These are phyloP conservation scores for Coprinopsis cinerea DNA, from an alignment of 768 basidiomycete genomes.

Conservation along the genomic window DNA sequence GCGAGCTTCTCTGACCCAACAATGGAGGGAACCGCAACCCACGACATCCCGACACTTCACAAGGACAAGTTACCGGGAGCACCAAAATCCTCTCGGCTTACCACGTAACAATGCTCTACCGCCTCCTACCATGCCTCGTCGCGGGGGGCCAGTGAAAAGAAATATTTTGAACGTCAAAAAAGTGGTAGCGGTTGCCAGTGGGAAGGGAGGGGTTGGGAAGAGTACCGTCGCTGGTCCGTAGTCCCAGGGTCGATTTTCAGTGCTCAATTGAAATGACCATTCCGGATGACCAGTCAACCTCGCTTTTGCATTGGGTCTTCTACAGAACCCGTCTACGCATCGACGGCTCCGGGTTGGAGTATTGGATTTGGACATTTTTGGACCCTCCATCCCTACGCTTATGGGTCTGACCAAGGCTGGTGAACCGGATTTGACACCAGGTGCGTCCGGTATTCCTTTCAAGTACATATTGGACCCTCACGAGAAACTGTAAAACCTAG, in stretches of 20 bases:
- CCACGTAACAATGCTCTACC: slow-evolving; percentile 21
- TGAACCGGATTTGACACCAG: slow-evolving; percentile 70
- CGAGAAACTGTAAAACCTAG: slow-evolving; percentile 29
- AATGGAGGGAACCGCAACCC: too few species aligned
- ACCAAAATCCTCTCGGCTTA: slow-evolving; percentile 22
- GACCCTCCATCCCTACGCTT: slow-evolving; percentile 88
- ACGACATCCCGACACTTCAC: too few species aligned
- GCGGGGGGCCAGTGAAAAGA: slow-evolving; percentile 47
- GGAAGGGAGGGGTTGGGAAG: slow-evolving; percentile 96
- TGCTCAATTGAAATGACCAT: background rate
- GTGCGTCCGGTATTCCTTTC: too few species aligned
- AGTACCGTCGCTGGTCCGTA: slow-evolving; percentile 81
- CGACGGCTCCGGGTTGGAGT: slow-evolving; percentile 67
- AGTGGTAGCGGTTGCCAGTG: slow-evolving; percentile 82
- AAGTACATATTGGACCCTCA: too few species aligned
- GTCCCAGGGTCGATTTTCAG: background rate
- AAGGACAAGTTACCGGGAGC: too few species aligned
- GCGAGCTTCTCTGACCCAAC: too few species aligned
- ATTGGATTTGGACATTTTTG: slow-evolving; percentile 93
- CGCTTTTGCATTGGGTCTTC: slow-evolving; percentile 63
- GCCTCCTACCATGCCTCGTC: slow-evolving; percentile 57
- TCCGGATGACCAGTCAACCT: slow-evolving; percentile 57
- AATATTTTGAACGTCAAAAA: slow-evolving; percentile 69
- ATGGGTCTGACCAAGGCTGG: slow-evolving; percentile 79
- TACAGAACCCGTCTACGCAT: slow-evolving; percentile 27